Evolutionary conservation across 2,329 filamentous ascomycete genomes (phyloP).

Genomic region (Pseudogymnoascus sp.): DNA sequence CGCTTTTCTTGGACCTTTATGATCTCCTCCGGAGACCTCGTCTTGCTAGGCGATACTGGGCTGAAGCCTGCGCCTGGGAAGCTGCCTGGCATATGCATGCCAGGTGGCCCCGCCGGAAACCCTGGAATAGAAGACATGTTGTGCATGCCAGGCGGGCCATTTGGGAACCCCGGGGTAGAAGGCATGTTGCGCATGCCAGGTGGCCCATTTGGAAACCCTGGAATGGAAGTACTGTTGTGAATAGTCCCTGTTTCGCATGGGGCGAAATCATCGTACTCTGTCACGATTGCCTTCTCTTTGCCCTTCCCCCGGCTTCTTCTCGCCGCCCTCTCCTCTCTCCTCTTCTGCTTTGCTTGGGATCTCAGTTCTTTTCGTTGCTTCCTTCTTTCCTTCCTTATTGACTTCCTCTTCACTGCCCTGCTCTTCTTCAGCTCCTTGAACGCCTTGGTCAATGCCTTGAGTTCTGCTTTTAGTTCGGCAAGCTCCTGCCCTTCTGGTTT

Average conservation of each 20-base stretch:
- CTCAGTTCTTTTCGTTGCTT: constrained; percentile 8
- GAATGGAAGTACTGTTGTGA: neutral
- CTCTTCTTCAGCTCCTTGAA: constrained; percentile 38
- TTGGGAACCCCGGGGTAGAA: neutral
- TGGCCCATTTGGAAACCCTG: neutral
- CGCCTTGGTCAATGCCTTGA: constrained; percentile 38
- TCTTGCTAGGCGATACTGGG: neutral
- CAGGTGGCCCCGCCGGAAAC: neutral
- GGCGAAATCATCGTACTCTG: neutral
- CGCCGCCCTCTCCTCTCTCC: constrained; percentile 17
- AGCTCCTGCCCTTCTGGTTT: constrained; percentile 25
- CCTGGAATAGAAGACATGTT: neutral
- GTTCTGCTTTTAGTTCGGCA: constrained; percentile 36
- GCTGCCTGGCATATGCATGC: neutral
- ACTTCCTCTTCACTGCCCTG: constrained; percentile 29
- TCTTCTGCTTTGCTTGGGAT: constrained; percentile 13
- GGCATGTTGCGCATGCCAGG: neutral
- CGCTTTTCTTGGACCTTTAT: constrained; percentile 1
- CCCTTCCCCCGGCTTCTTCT: constrained; percentile 25
- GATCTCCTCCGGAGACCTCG: neutral
- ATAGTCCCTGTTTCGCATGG: neutral
- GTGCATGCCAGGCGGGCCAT: neutral
- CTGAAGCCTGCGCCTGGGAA: neutral
- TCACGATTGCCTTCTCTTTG: constrained; percentile 28
- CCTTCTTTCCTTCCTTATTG: constrained; percentile 17